These are phyloP conservation scores for Penicillium verrucosum DNA, from an alignment of 2,329 filamentous ascomycete genomes.

Conservation along the genomic window DNA sequence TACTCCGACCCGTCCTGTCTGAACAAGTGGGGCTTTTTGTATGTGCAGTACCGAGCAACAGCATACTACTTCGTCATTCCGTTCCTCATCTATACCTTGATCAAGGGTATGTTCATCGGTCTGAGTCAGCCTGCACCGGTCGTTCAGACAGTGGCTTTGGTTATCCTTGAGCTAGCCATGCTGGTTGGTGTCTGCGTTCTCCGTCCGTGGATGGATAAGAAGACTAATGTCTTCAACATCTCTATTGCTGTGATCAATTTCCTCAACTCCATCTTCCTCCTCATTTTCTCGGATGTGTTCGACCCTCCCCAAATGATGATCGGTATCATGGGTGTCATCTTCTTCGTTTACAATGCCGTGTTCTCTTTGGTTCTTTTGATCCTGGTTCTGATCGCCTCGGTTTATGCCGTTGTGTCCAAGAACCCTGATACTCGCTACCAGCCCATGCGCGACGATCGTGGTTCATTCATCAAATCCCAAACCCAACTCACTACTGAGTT, in stretches of 20 bases:
- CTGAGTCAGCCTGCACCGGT: conserved; percentile 69
- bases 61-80: conserved; percentile 94
- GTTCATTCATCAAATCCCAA: conserved; percentile 96
- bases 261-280: conserved; percentile 80
- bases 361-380: conserved; percentile 80
- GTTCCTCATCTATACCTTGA: conserved; percentile 69
- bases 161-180: conserved; percentile 76
- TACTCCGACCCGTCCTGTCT: conserved; percentile 92
- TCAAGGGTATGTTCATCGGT: conserved; percentile 87
- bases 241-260: conserved; percentile 88
- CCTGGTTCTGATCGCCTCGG: conserved; percentile 73
- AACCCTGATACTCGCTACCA: conserved; percentile 94
- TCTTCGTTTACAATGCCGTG: conserved; percentile 82
- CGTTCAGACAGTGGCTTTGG: conserved; percentile 75
- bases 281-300: conserved; percentile 86
- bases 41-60: conserved; percentile 92
- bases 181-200: conserved; percentile 76
- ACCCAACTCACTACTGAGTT: conserved; percentile 82
- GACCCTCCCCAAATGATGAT: conserved; percentile 77
- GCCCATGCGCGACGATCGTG: conserved; percentile 92
- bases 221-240: conserved; percentile 95
- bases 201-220: conserved; percentile 98
- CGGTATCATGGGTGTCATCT: conserved; percentile 82
- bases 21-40: conserved; percentile 98
- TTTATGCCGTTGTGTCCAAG: conserved; percentile 81